A percentile compares a stretch with the other conserved stretches of the same genome.
These are phyloP conservation scores for Berkeleyomyces basicola DNA, from an alignment of 2,329 filamentous ascomycete genomes.

Conservation along the genomic window DNA sequence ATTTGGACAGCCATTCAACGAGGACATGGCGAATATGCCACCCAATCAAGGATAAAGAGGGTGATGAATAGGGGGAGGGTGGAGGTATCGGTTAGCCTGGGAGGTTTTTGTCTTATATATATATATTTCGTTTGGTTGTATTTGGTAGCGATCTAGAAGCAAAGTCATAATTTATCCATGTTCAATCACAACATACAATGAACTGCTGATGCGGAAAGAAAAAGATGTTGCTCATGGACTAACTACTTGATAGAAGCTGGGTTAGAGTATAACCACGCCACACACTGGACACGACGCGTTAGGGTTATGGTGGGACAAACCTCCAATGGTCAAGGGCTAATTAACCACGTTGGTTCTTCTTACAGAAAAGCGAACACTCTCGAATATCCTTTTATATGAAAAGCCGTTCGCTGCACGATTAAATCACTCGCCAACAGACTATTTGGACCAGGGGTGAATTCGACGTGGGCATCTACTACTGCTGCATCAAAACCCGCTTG, in stretches of 20 bases:
- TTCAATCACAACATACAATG: not conserved
- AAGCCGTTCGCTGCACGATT: too few relatives aligned
- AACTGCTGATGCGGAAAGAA: not conserved
- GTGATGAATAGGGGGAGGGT: too few relatives aligned
- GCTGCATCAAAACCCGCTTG: not conserved
- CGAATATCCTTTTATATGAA: not conserved
- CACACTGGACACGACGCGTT: not conserved
- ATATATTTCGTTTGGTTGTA: not conserved
- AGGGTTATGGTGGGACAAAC: not conserved
- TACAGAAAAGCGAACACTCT: not conserved
- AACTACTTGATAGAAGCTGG: not conserved
- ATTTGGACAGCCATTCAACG: constrained; percentile 16
- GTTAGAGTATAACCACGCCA: not conserved
- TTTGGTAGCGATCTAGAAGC: not conserved
- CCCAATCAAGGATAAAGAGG: not conserved
- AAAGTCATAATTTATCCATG: not conserved
- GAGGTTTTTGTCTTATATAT: not conserved
- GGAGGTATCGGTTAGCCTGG: not conserved
- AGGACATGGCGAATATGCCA: constrained; percentile 1
- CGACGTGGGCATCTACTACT: too few relatives aligned
- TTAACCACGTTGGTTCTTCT: not conserved
- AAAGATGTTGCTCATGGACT: not conserved
- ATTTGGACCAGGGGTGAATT: too few relatives aligned
- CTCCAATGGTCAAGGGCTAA: not conserved
- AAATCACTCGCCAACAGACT: too few relatives aligned